Evolutionary conservation across 2,329 filamentous ascomycete species (phyloP), one percentile per base, ranked within the genome.

Genomic region (Dothideomycetes sp.): DNA sequence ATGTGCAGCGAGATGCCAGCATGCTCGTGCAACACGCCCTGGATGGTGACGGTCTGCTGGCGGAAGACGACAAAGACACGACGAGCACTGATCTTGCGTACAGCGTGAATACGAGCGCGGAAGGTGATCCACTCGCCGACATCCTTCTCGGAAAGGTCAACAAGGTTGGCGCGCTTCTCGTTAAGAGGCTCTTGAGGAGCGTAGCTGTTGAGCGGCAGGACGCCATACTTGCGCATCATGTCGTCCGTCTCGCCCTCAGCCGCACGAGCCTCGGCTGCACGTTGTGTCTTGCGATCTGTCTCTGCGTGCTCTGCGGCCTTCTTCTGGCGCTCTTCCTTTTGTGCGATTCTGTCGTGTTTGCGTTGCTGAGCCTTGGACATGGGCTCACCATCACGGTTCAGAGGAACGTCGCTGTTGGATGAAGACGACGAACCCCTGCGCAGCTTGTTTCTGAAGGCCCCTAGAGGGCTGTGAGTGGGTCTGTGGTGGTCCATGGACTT

Each of bases 41-140:
- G 88, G 37, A 94, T 76, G 17, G 86, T 91, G 49, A 75, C 71
- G 10, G 83, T 78, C 63, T 88, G 82, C 62, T 94, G 85, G 41
- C 88, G 80, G 56, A 94, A 82, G 44, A 94, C 74, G 30, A 94
- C 67, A 61, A 94, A 94, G 53, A 86, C 84, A 23, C 94, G 70
- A 50, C 83, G 81, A 51, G 84, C 74, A 56, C 85, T 89, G 65
- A 94, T 74, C 51, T 82, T 81, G 33, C 88, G 78, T 44, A 91
- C 71, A 43, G 87, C 84, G 59, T 89, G 82, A 15, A 91, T 68
- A 23, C 84, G 73, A 24, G 80, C 82, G 28, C 77, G 76, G 63
- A 88, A 86, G 41, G 65, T 63, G 35, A 86, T 68, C 47, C 73
- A 66, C 50, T 78, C 64, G 23, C 78, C 80, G 15, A 71, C 65